These are phyloP conservation scores for Aspergillus candidus DNA, from an alignment of 2,329 filamentous ascomycete genomes.

Conservation along the genomic window DNA sequence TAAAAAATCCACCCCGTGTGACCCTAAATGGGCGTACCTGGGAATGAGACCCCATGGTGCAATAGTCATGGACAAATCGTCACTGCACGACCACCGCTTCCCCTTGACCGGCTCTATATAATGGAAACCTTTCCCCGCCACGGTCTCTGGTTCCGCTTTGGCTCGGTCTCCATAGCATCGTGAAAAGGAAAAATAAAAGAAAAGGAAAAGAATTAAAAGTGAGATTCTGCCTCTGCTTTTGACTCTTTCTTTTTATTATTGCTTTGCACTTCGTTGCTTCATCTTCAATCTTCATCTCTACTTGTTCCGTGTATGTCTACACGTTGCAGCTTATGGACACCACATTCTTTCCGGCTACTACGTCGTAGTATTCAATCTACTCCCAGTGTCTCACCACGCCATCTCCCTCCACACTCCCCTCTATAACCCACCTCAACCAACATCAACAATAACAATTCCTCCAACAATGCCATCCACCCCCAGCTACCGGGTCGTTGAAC, in stretches of 20 bases:
- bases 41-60: slow-evolving; percentile 9
- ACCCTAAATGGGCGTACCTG: slow-evolving; percentile 13
- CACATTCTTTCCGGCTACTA: too few species aligned
- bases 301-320: too few species aligned
- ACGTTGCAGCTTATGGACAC: too few species aligned
- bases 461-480: slow-evolving; percentile 26
- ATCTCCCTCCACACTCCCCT: too few species aligned
- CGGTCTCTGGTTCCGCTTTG: slow-evolving; percentile 10
- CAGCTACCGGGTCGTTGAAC: slow-evolving; percentile 54
- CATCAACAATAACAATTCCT: slow-evolving; percentile 8
- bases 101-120: slow-evolving; percentile 13
- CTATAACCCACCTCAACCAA: background rate
- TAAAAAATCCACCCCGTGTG: slow-evolving; percentile 11
- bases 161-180: slow-evolving; percentile 6
- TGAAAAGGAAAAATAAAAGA: slow-evolving; percentile 13
- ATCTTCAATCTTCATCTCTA: too few species aligned
- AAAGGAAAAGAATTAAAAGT: slow-evolving; percentile 9
- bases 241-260: background rate
- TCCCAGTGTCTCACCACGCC: too few species aligned
- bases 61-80: slow-evolving; percentile 10
- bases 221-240: slow-evolving; percentile 7
- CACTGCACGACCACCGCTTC: slow-evolving; percentile 7
- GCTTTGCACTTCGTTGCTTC: background rate
- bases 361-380: too few species aligned
- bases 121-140: slow-evolving; percentile 13